Evolutionary conservation across 495 filamentous ascomycete species (phyloP), one percentile per base, ranked within the genome.

Genomic region (Aspergillus cavernicola): DNA sequence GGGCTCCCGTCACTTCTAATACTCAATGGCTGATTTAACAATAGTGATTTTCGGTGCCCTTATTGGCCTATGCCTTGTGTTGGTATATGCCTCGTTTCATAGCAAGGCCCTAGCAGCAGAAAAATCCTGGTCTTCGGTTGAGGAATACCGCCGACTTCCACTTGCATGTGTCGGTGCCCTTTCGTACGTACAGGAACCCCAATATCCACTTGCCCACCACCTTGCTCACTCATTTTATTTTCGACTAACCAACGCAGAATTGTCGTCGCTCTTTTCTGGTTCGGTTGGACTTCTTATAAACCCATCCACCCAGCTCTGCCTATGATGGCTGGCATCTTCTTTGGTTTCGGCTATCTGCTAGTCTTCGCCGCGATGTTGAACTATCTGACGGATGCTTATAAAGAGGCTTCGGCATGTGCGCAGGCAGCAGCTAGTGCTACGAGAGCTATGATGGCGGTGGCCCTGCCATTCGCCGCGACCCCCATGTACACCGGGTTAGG

Each of bases 91-190:
- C 45, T 40, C 40, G 13, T 50, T 57, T 37, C 62, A 65, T 43
- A 59, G 53, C 41, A 60, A 60, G 22, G 66, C 65, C 18, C 42
- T 53, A 10, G 58, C 57, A 32, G 50, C 56, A 16, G 55, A 55
- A 38, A 35, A 50, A 5, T 15, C 46, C 9, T 71, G 66, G 68
- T 41, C 62, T 13, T 39, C 50, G 8, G 60, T 66, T 15, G 68
- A 87, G 57, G 86, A 89, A 64, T 85, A 77, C 56, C 71, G 79
- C 4, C 78, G 86, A 0, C 70, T 89, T 4, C 85, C 86, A 0
- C 69, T 89, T 2, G 58, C 56, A 1, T 56, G 50, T 22, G 59
- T 82, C 11, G 80, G 76, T 2, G 79, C 73, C 0, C 35, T n/a
- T 0, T n/a, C n/a, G n/a, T n/a, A n/a, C n/a, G n/a, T n/a, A n/a